Percentiles rank a stretch among this genome's conserved stretches.
Evolutionary conservation across 2,329 filamentous ascomycete genomes (phyloP).

Genomic region (Paecilomyces niveus): DNA sequence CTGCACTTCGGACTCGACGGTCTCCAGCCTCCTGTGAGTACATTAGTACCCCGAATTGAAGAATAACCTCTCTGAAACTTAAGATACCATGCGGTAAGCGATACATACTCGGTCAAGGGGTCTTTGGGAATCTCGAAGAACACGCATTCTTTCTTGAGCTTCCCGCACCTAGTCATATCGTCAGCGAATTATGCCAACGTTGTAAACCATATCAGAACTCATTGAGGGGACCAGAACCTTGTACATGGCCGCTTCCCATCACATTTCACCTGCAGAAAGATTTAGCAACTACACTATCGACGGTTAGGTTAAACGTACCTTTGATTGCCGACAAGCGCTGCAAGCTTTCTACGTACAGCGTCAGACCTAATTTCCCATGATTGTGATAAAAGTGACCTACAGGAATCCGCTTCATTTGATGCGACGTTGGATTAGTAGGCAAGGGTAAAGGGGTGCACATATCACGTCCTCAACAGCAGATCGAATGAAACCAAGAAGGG

Average conservation of each 20-base stretch:
- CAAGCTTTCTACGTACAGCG: conserved; percentile 16
- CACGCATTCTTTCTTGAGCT: conserved; percentile 26
- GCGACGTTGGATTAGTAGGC: background rate
- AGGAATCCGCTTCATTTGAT: background rate
- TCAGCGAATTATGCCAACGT: background rate
- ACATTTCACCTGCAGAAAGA: conserved; percentile 24
- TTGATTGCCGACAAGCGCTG: conserved; percentile 30
- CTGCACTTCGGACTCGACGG: conserved; percentile 25
- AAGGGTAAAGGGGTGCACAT: background rate
- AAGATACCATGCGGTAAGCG: background rate
- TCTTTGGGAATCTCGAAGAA: conserved; percentile 30
- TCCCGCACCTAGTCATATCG: conserved; percentile 19
- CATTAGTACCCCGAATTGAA: background rate
- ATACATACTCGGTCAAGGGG: conserved; percentile 18
- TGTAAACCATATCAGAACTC: background rate
- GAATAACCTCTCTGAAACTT: background rate
- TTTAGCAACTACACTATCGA: background rate
- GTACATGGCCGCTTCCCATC: conserved; percentile 31
- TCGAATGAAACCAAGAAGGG: background rate
- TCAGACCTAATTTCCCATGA: background rate
- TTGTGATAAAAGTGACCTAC: background rate
- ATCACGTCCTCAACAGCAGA: background rate
- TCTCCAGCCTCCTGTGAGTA: conserved; percentile 21
- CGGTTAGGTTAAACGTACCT: conserved; percentile 13
- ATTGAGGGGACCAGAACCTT: conserved; percentile 13